Evolutionary conservation across 805 yeast genomes (phyloP), one percentile per base, ranked within the genome.

Genomic region (Suhomyces sp.): DNA sequence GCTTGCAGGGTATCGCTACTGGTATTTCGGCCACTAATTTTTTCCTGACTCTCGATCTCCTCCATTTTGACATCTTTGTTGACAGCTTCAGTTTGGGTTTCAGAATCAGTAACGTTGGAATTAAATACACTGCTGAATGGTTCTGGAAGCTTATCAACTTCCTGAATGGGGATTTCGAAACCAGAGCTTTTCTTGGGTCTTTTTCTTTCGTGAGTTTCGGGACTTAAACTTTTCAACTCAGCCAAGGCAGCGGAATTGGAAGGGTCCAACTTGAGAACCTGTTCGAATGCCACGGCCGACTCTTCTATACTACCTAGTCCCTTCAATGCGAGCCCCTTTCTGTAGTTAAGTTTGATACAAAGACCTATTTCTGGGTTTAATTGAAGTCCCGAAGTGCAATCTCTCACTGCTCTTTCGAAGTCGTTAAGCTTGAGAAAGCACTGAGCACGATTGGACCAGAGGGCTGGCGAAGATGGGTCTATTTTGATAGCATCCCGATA

Each of bases 371-470:
- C 69, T 2, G 68, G 59, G 4, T 59, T 62, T 2, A 67, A 43
- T 1, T 52, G 45, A 13, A 86, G 64, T 0, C 89, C 92, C 13
- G 60, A 59, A 9, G 76, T 64, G 53, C 87, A 79, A 52, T 80
- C 83, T 17, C 65, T 62, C 3, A 79, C 59, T 2, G 85, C 88
- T 15, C 77, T 66, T 2, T 64, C 58, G 75, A 78, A 83, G 29
- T 78, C 76, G 5, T 69, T 59, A 3, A 83, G 62, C 51, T 83
- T 82, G 40, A 86, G 62, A 55, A 79, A 75, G n/a, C 89, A 75
- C 72, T 83, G 82, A 0, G 94, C 87, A 43, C 86, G 68, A 61
- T 87, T 87, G n/a, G 92, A 79, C 61, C 76, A 83, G 1, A 83
- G 68, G 0, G 85, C 76, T 0, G 91, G 77, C 53, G 82, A 80